phyloP scores from a whole-genome alignment of 1,284 basidiomycete species.

The Leccinum subfulvum region DNA sequence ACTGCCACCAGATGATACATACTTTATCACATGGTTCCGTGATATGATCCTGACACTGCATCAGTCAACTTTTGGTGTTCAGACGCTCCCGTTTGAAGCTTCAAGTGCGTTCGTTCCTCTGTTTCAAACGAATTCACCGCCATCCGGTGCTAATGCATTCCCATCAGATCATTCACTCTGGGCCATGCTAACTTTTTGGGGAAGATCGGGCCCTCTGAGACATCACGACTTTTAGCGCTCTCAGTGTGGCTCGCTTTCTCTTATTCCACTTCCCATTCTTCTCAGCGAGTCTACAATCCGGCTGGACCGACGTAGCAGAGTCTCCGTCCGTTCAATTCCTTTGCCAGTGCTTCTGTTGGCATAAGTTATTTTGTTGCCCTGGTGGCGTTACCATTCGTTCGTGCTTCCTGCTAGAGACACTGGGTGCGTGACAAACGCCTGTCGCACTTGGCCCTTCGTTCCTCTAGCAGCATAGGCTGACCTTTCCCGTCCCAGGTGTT shows the following conservation, averaged over 20 bases:
- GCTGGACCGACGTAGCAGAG: slow-evolving; percentile 50
- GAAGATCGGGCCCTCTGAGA: not conserved
- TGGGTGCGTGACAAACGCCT: slow-evolving; percentile 6
- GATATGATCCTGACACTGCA: not conserved
- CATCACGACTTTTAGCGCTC: not conserved
- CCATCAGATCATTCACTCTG: slow-evolving; percentile 2
- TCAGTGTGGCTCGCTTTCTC: slow-evolving; percentile 12
- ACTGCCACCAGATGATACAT: not conserved
- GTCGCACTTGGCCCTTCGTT: not conserved
- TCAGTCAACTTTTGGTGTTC: not conserved
- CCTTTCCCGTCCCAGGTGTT: not conserved
- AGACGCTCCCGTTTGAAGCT: not conserved
- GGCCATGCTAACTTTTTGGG: slow-evolving; percentile 1
- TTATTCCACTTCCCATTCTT: slow-evolving; percentile 22
- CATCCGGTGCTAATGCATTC: not conserved
- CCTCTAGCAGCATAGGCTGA: slow-evolving; percentile 1
- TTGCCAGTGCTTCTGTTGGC: slow-evolving; percentile 3
- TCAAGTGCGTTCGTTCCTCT: not conserved
- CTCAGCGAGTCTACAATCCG: slow-evolving; percentile 36
- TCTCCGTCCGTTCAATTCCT: slow-evolving; percentile 16
- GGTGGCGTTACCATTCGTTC: slow-evolving; percentile 43
- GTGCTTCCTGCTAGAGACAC: slow-evolving; percentile 18
- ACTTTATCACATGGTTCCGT: not conserved
- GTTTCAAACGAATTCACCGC: not conserved
- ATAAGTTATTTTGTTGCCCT: slow-evolving; percentile 36